A percentile compares a stretch with the other conserved stretches of the same genome.
phyloP scores from a whole-genome alignment of 495 filamentous ascomycete genomes.

The Annulohypoxylon nitens region DNA sequence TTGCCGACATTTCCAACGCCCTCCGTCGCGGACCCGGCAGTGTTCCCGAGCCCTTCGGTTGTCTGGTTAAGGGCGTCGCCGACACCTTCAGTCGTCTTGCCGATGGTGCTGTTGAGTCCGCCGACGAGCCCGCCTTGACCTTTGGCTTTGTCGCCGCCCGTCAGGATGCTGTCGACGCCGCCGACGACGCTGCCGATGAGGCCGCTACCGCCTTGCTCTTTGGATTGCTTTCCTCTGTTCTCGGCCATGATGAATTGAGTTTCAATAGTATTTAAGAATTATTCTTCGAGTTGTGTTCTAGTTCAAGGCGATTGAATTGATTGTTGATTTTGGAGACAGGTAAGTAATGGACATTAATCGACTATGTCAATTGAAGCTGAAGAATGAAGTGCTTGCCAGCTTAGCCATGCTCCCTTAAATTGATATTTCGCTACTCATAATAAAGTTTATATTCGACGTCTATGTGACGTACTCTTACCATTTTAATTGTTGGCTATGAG shows the following conservation, averaged over 20 bases:
- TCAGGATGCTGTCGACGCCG: constrained; percentile 56
- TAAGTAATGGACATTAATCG: not conserved
- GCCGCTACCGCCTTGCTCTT: constrained; percentile 40
- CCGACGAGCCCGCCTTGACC: constrained; percentile 59
- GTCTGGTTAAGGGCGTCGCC: constrained; percentile 48
- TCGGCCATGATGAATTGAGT: constrained; percentile 17
- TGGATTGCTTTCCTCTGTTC: constrained; percentile 22
- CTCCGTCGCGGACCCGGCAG: constrained; percentile 50
- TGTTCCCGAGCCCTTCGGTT: constrained; percentile 51
- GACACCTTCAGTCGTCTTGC: constrained; percentile 54
- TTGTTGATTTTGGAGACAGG: not conserved
- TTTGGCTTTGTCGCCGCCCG: constrained; percentile 56
- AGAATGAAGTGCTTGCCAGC: not conserved
- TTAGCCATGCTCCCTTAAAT: constrained; percentile 1
- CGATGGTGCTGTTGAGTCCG: constrained; percentile 50
- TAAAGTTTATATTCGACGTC: not conserved
- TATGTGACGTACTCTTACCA: not conserved
- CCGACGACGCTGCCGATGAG: constrained; percentile 55
- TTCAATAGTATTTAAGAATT: not conserved
- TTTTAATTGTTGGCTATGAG: not conserved
- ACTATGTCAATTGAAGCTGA: not conserved
- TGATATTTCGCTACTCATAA: not conserved
- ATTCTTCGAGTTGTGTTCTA: not conserved
- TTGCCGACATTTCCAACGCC: constrained; percentile 45
- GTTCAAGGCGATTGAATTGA: not conserved